Conservation (phyloP, 2,329 filamentous ascomycete species). For the Trichoderma koningiopsis region DNA sequence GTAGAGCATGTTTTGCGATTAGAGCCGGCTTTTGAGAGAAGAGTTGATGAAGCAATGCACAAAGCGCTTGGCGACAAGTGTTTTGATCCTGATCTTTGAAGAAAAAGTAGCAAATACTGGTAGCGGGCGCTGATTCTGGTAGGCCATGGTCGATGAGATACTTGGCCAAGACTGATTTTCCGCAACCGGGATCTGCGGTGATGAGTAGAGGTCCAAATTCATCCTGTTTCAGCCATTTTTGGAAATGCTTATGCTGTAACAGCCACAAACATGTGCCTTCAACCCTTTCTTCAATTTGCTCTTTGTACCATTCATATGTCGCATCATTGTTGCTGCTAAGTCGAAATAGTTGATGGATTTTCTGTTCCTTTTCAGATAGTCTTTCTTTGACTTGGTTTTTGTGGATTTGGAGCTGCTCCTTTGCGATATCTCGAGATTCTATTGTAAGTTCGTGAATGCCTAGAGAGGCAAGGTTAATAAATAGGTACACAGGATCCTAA, state of each 20-base stretch:
- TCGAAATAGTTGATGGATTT: constrained; percentile 27
- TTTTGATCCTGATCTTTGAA: constrained; percentile 46
- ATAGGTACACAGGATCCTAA: neutral
- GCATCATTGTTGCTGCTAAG: constrained; percentile 17
- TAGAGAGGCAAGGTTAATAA: neutral
- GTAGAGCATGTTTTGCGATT: constrained; percentile 38
- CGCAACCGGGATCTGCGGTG: constrained; percentile 44
- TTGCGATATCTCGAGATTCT: neutral
- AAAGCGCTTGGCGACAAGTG: constrained; percentile 40
- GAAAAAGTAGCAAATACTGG: constrained; percentile 46
- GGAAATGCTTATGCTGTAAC: constrained; percentile 36
- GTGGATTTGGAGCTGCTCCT: neutral
- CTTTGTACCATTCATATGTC: constrained; percentile 39
- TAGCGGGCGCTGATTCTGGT: constrained; percentile 26
- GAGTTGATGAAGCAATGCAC: constrained; percentile 45
- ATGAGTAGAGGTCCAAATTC: constrained; percentile 38
- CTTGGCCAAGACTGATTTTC: constrained; percentile 43
- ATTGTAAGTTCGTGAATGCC: neutral
- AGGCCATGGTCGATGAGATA: constrained; percentile 38
- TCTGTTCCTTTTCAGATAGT: constrained; percentile 9
- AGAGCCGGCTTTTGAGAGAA: constrained; percentile 38
- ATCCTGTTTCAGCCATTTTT: constrained; percentile 34
- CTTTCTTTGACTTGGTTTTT: neutral
- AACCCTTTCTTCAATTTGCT: constrained; percentile 25
- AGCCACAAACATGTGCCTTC: constrained; percentile 40